phyloP scores from a whole-genome alignment of 2,329 filamentous ascomycete species.

The Aspergillus brasiliensis region DNA sequence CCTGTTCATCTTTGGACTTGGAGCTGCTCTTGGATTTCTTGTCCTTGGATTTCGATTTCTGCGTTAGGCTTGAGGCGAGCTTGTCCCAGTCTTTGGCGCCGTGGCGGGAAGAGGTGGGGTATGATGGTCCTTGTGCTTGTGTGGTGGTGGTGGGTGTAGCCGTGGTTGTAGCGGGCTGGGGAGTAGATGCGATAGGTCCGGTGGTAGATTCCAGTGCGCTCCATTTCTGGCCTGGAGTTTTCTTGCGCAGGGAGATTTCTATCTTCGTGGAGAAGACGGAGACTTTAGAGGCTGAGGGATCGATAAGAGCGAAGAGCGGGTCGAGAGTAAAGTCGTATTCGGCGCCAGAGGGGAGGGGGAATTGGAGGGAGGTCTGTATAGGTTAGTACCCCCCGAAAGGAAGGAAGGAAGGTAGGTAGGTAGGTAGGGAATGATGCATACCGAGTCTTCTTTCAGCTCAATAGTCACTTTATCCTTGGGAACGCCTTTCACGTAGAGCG shows the following conservation, averaged over 20 bases:
- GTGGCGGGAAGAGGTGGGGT: slow-evolving; percentile 81
- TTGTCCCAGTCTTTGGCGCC: slow-evolving; percentile 95
- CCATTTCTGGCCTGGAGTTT: slow-evolving; percentile 69
- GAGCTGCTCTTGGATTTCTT: slow-evolving; percentile 32
- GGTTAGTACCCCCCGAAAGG: no score
- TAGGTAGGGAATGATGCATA: slow-evolving; percentile 35
- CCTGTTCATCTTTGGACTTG: slow-evolving; percentile 28
- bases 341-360: slow-evolving; percentile 56
- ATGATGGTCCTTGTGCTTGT: slow-evolving; percentile 54
- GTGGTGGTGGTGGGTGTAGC: slow-evolving; percentile 16
- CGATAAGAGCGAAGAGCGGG: slow-evolving; percentile 68
- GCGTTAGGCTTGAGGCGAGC: slow-evolving; percentile 57
- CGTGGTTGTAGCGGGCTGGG: slow-evolving; percentile 16
- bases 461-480: slow-evolving; percentile 58
- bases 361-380: slow-evolving; percentile 57
- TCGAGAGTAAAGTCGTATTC: slow-evolving; percentile 65
- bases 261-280: slow-evolving; percentile 76
- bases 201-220: slow-evolving; percentile 55
- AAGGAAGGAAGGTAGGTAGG: no score
- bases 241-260: slow-evolving; percentile 73
- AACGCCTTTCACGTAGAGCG: slow-evolving; percentile 66
- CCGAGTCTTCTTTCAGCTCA: slow-evolving; percentile 53
- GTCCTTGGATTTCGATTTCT: slow-evolving; percentile 32
- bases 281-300: slow-evolving; percentile 61
- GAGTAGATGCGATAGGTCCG: slow-evolving; percentile 24